Percentiles rank a stretch among this genome's conserved stretches.
Conservation (phyloP, 1,284 basidiomycete species). For the Pseudozyma pruni region DNA sequence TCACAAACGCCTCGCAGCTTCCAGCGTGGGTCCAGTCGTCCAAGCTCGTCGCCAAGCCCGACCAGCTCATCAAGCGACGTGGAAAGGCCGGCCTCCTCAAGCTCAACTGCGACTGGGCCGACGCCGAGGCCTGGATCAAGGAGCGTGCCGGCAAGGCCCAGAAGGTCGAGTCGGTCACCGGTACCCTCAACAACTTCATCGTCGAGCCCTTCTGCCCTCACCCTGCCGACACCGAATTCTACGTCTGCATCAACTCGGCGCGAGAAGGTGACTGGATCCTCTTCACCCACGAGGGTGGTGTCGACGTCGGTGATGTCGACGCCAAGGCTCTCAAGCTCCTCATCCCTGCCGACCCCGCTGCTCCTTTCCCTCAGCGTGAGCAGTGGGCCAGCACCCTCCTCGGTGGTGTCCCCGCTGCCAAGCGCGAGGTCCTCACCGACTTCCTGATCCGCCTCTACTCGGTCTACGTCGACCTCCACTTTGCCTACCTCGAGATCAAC, state of each 20-base stretch:
- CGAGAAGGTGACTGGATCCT: conserved; percentile 96
- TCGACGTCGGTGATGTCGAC: conserved; percentile 98
- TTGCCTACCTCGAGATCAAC: conserved; percentile 99
- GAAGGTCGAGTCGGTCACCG: conserved; percentile 91
- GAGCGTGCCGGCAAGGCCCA: conserved; percentile 92
- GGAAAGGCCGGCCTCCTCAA: conserved; percentile 93
- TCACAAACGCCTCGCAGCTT: conserved; percentile 81
- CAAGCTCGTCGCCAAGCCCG: conserved; percentile 70
- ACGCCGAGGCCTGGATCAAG: conserved; percentile 78
- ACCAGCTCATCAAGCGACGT: conserved; percentile 99
- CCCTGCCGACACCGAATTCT: conserved; percentile 92
- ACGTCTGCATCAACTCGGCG: conserved; percentile 96
- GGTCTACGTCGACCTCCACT: conserved; percentile 85
- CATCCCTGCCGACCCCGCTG: conserved; percentile 81
- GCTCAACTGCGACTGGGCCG: conserved; percentile 91
- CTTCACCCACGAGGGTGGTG: conserved; percentile 99
- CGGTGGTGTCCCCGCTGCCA: conserved; percentile 52
- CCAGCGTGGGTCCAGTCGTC: conserved; percentile 78
- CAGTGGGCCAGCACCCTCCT: conserved; percentile 65
- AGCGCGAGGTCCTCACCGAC: conserved; percentile 70
- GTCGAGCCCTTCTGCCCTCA: conserved; percentile 98
- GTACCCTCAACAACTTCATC: conserved; percentile 96
- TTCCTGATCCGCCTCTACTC: conserved; percentile 95
- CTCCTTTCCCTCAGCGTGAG: conserved; percentile 84
- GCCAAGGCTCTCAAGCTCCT: conserved; percentile 91